Evolutionary conservation across 2,329 filamentous ascomycete genomes (phyloP), one percentile per base, ranked within the genome.

Genomic region (Pseudogymnoascus sp.): DNA sequence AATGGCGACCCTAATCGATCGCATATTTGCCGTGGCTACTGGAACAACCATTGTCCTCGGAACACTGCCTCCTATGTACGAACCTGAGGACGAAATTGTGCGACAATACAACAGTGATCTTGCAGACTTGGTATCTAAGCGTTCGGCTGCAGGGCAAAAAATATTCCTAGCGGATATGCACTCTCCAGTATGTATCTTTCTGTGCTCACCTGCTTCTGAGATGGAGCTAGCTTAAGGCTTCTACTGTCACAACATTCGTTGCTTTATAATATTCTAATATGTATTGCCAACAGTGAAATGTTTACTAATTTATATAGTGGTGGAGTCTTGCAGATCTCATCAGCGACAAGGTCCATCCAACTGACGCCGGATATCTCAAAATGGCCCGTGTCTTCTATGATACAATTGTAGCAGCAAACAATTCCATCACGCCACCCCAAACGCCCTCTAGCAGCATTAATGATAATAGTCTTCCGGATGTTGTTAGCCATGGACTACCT

Each of bases 321-420:
- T 58, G 63, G 61, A 19, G 64, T 65, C 63, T 66, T 12, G 21
- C 62, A 33, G 38, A 66, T 64, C 41, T 64, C 62, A 26, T 21
- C 16, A 11, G 6, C 2, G 52, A 59, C 29, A n/a, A 33, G 10
- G 52, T 59, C 33, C 52, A 37, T 59, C 52, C 29, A 19, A 59
- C 29, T 23, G 23, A 43, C 19, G 39, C 39, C 5, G 39, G 39
- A 8, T 43, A 43, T 43, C 39, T 43, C 39, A 43, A 43, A 43
- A 43, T 43, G 39, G 39, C 39, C 11, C 39, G 39, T 43, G 39
- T 43, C 39, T 43, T 21, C 39, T 43, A 43, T 43, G 39, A 43
- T 43, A 19, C 2, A 19, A 43, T 43, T 43, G 23, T 43, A 43
- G 39, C 39, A 43, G 39, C 39, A 43, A 23, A 4, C 39, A 6